Conservation (phyloP, 208 protist species). For the Acanthamoeba triangularis region DNA sequence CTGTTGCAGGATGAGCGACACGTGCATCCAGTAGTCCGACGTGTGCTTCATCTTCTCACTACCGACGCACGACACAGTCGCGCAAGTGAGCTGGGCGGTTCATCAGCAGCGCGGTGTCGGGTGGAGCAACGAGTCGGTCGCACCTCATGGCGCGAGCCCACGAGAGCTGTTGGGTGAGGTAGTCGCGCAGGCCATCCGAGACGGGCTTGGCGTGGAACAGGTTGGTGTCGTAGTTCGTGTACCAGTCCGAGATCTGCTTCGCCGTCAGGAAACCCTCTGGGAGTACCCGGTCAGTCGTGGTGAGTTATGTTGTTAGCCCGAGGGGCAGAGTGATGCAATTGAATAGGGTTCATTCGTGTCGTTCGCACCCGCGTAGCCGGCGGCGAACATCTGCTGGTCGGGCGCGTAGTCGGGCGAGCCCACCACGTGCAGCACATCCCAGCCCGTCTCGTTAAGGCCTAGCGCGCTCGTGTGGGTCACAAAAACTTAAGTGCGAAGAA, state of each 20-base stretch:
- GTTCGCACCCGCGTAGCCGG: constrained; percentile 72
- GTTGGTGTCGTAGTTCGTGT: constrained; percentile 21
- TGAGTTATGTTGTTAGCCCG: neutral
- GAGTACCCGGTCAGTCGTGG: too few species aligned
- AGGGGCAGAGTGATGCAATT: neutral
- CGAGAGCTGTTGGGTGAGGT: neutral
- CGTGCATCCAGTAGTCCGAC: neutral
- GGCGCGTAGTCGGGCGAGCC: constrained; percentile 8
- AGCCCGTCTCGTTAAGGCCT: constrained; percentile 66
- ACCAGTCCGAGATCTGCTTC: constrained; percentile 20
- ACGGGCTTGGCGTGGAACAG: neutral
- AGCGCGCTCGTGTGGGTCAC: neutral
- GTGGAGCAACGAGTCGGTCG: neutral
- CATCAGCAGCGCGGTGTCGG: too few species aligned
- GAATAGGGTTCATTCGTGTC: neutral
- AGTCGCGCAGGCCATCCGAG: neutral
- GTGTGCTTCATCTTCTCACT: neutral
- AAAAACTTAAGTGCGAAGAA: neutral
- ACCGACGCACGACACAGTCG: too few species aligned
- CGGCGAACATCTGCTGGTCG: constrained; percentile 19
- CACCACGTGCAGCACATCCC: constrained; percentile 61
- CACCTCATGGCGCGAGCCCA: neutral
- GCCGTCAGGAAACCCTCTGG: constrained; percentile 16
- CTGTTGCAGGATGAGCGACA: neutral
- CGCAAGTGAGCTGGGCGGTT: neutral